These are phyloP conservation scores for Oligophagozyma castellii DNA, from an alignment of 1,139 yeast genomes.

Conservation along the genomic window DNA sequence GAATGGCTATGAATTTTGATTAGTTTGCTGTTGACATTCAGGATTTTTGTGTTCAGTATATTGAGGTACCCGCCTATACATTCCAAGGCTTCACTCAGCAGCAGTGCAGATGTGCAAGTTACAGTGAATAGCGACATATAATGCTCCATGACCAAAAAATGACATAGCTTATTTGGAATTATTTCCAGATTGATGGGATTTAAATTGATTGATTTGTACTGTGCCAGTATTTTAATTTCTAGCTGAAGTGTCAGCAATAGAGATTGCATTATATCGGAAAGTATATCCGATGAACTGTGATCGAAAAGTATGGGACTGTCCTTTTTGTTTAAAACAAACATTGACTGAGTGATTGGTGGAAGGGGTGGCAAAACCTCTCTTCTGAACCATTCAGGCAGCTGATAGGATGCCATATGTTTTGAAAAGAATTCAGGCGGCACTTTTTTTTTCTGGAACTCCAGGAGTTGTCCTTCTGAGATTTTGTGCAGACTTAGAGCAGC, in stretches of 20 bases:
- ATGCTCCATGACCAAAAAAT: slow-evolving; percentile 1
- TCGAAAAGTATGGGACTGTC: slow-evolving; percentile 7
- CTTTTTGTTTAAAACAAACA: slow-evolving; percentile 23
- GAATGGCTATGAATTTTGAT: slow-evolving; percentile 12
- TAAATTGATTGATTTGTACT: slow-evolving; percentile 9
- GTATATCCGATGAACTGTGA: slow-evolving; percentile 3
- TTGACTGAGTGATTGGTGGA: slow-evolving; percentile 29
- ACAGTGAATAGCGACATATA: slow-evolving; percentile 23
- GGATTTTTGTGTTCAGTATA: slow-evolving; percentile 5
- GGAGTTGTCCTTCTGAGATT: background rate
- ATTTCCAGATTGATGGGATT: slow-evolving; percentile 8
- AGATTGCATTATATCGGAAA: slow-evolving; percentile 8
- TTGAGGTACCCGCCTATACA: slow-evolving; percentile 2
- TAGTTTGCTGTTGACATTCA: slow-evolving; percentile 2
- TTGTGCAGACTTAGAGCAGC: slow-evolving; percentile 1
- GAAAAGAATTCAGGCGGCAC: background rate
- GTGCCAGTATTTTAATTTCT: slow-evolving; percentile 9
- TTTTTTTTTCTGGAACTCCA: no score
- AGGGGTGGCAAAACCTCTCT: slow-evolving; percentile 13
- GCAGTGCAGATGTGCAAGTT: slow-evolving; percentile 23
- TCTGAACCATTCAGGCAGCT: slow-evolving; percentile 19
- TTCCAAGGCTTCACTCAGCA: slow-evolving; percentile 21
- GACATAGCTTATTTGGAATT: background rate
- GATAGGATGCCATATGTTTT: slow-evolving; percentile 1
- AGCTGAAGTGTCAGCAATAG: slow-evolving; percentile 11